phyloP scores from a whole-genome alignment of 768 basidiomycete genomes.

The Infundibulicybe gibba region DNA sequence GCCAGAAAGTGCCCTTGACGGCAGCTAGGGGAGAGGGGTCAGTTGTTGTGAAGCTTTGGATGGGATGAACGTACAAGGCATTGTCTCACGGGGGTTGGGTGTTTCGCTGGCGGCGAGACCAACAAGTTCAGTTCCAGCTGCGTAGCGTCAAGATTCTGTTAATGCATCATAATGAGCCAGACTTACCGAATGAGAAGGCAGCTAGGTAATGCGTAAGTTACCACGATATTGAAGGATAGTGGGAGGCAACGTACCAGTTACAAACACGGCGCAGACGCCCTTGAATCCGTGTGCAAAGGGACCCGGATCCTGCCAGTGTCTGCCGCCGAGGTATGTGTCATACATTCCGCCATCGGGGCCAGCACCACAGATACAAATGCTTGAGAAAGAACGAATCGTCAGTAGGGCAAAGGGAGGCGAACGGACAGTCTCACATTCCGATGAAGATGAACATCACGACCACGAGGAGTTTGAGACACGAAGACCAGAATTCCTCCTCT shows the following conservation, averaged over 20 bases:
- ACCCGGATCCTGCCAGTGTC: constrained; percentile 32
- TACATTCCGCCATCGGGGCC: constrained; percentile 33
- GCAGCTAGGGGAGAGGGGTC: too few relatives aligned
- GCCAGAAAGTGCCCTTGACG: too few relatives aligned
- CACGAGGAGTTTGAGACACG: constrained; percentile 41
- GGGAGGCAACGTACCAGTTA: constrained; percentile 25
- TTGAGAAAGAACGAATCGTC: too few relatives aligned
- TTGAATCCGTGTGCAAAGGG: constrained; percentile 40
- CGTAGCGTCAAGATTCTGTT: too few relatives aligned
- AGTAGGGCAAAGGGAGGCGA: background rate
- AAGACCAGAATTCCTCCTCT: too few relatives aligned
- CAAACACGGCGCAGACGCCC: too few relatives aligned
- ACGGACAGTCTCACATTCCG: constrained; percentile 27
- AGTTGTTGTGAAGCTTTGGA: too few relatives aligned
- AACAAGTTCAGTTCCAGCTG: too few relatives aligned
- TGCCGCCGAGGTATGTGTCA: constrained; percentile 33
- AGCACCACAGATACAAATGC: constrained; percentile 38
- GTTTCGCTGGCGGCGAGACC: too few relatives aligned
- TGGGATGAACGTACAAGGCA: too few relatives aligned
- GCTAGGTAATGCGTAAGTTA: constrained; percentile 11
- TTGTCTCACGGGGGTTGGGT: too few relatives aligned
- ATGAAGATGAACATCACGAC: constrained; percentile 45
- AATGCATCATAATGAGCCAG: too few relatives aligned
- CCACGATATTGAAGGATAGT: background rate
- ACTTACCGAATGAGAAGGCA: constrained; percentile 36